phyloP scores from a whole-genome alignment of 23 red algal genomes.

The Gracilariopsis chorda region DNA sequence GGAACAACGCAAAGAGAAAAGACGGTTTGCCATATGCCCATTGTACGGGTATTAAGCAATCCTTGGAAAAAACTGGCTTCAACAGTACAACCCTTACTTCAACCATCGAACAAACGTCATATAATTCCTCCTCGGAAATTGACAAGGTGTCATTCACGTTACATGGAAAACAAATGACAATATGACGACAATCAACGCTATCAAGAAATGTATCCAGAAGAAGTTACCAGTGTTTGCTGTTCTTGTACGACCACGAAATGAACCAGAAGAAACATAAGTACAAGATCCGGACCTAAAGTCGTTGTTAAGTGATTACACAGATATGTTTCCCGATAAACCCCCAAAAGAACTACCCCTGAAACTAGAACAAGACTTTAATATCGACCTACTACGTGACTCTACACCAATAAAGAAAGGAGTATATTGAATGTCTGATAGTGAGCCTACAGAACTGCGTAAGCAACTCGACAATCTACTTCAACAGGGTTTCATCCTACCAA shows the following conservation, averaged over 20 bases:
- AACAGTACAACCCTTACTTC: background rate
- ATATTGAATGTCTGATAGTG: constrained; percentile 2
- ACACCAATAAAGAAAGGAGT: background rate
- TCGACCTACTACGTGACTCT: background rate
- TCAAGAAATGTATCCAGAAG: background rate
- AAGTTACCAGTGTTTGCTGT: background rate
- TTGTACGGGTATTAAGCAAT: constrained; percentile 20
- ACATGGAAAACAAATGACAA: background rate
- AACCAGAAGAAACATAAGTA: background rate
- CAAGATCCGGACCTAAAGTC: background rate
- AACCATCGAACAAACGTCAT: too few relatives aligned
- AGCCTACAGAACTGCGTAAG: background rate
- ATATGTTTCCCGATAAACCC: constrained; percentile 6
- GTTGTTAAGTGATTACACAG: background rate
- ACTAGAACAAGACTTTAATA: background rate
- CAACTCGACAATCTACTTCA: constrained; percentile 9
- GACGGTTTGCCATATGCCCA: background rate
- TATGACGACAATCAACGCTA: background rate
- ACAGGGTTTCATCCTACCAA: background rate
- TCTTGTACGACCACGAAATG: background rate
- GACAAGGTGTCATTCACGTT: background rate
- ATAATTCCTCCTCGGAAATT: background rate
- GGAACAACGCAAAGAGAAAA: background rate
- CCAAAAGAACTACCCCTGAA: constrained; percentile 7
- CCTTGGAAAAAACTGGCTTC: background rate